A percentile compares a stretch with the other conserved stretches of the same genome.
phyloP scores from a whole-genome alignment of 345 rosid species.

The Rhodamnia argentea region DNA sequence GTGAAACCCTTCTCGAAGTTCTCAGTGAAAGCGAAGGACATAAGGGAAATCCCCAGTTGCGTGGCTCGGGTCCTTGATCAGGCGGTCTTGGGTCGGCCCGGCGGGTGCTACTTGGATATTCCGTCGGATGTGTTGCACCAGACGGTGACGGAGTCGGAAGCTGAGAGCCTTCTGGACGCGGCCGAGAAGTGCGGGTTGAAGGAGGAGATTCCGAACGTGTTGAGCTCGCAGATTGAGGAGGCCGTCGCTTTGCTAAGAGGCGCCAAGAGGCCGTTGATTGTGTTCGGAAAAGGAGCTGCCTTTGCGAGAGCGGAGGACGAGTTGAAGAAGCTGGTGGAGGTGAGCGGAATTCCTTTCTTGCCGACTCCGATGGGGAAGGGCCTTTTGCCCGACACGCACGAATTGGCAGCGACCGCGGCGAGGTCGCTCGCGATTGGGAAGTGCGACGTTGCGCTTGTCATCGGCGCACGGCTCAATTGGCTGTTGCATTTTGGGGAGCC shows the following conservation, averaged over 20 bases:
- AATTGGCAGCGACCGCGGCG: slow-evolving; percentile 81
- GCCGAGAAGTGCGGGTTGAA: slow-evolving; percentile 7
- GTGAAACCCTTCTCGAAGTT: slow-evolving; percentile 72
- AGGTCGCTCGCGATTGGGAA: slow-evolving; percentile 93
- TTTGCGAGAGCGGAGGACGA: slow-evolving; percentile 71
- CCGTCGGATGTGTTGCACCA: slow-evolving; percentile 87
- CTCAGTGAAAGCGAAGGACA: slow-evolving; percentile 52
- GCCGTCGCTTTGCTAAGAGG: slow-evolving; percentile 52
- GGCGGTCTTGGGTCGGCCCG: slow-evolving; percentile 65
- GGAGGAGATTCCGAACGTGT: slow-evolving; percentile 5
- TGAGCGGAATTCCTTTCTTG: slow-evolving; percentile 76
- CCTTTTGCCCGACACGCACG: slow-evolving; percentile 80
- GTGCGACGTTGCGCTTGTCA: slow-evolving; percentile 85
- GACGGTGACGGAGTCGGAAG: slow-evolving; percentile 56
- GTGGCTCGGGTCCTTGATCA: slow-evolving; percentile 63
- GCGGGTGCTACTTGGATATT: slow-evolving; percentile 86
- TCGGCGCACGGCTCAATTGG: slow-evolving; percentile 97
- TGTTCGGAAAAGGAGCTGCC: slow-evolving; percentile 94
- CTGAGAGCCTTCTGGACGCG: slow-evolving; percentile 33
- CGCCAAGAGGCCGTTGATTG: slow-evolving; percentile 87
- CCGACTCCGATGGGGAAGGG: slow-evolving; percentile 99
- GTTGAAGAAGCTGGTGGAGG: slow-evolving; percentile 58
- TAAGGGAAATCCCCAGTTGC: slow-evolving; percentile 61
- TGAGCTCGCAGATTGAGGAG: slow-evolving; percentile 41
- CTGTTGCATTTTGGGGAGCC: slow-evolving; percentile 90